Evolutionary conservation across 1,284 basidiomycete genomes (phyloP), one percentile per base, ranked within the genome.

Genomic region (Austropuccinia psidii): DNA sequence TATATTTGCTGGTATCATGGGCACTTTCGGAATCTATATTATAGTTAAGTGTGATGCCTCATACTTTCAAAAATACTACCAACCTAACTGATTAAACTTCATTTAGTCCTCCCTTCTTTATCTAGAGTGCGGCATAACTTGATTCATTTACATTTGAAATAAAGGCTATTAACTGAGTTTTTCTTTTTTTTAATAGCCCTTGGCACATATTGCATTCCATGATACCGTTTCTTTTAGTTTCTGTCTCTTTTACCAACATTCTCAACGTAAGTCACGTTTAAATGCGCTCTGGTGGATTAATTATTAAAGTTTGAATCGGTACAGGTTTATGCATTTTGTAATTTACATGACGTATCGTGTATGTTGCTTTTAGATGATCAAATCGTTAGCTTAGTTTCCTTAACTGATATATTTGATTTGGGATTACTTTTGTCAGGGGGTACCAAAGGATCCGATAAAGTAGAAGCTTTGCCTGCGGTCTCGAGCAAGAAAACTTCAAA

Each of bases 381-480:
- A n/a, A n/a, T n/a, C n/a, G n/a, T n/a, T n/a, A 21, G 27, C 27
- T 11, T 47, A 17, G 41, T 45, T 7, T 27, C n/a, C 37, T 19
- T 24, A 11, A 3, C n/a, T 61, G 24, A 13, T n/a, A 24, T 47
- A 47, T 15, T 17, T 21, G 15, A 0, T 57, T 70, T 2, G 19
- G 19, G 35, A 2, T 13, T 19, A 11, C 17, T 24, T 33, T 19
- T 19, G 0, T 45, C 61, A 39, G 93, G 92, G 93, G 92, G 93
- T 82, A 96, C 93, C 19, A 95, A 95, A 82, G 94, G 94, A 66
- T 92, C 90, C 74, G 95, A 98, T 83, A 94, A 95, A 81, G 93
- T 88, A 0, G 94, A 97, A 77, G 89, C 90, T 0, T 84, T 98
- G n/a, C 95, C 94, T 0, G 90, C 91, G 0, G 88, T 96, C 58